A percentile compares a stretch with the other conserved stretches of the same genome.
Conservation (phyloP, 305 asterid species). For the Withania somnifera region DNA sequence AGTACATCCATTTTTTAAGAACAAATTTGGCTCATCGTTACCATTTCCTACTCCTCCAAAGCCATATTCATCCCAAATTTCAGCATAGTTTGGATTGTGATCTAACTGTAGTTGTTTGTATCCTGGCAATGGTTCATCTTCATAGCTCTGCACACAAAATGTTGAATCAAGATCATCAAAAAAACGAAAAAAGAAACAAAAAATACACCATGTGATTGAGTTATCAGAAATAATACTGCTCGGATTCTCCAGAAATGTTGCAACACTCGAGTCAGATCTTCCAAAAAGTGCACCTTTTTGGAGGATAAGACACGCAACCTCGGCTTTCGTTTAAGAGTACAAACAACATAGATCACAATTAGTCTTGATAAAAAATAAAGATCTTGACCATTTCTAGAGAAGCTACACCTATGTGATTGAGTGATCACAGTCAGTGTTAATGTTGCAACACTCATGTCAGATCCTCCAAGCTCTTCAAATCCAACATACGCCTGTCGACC, state of each 20-base stretch:
- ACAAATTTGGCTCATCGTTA: constrained; percentile 30
- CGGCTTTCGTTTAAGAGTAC: background rate
- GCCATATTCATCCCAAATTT: constrained; percentile 45
- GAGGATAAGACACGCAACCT: background rate
- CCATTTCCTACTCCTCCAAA: constrained; percentile 15
- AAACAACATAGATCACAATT: background rate
- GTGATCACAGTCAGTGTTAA: background rate
- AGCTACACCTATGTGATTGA: background rate
- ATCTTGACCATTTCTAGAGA: background rate
- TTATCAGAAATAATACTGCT: background rate
- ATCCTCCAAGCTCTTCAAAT: background rate
- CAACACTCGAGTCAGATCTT: background rate
- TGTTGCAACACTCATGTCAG: background rate
- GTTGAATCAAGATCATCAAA: background rate
- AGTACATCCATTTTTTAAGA: constrained; percentile 38
- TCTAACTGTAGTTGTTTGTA: constrained; percentile 43
- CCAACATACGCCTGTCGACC: background rate
- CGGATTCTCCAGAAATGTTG: background rate
- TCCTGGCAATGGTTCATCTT: constrained; percentile 60
- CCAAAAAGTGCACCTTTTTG: background rate
- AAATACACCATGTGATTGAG: background rate
- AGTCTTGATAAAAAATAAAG: background rate
- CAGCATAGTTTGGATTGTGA: constrained; percentile 39
- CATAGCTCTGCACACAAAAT: constrained; percentile 51
- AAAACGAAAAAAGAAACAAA: background rate